A percentile compares a stretch with the other conserved stretches of the same genome.
phyloP scores from a whole-genome alignment of 176 grass and related monocot species.

The Phragmites australis region DNA sequence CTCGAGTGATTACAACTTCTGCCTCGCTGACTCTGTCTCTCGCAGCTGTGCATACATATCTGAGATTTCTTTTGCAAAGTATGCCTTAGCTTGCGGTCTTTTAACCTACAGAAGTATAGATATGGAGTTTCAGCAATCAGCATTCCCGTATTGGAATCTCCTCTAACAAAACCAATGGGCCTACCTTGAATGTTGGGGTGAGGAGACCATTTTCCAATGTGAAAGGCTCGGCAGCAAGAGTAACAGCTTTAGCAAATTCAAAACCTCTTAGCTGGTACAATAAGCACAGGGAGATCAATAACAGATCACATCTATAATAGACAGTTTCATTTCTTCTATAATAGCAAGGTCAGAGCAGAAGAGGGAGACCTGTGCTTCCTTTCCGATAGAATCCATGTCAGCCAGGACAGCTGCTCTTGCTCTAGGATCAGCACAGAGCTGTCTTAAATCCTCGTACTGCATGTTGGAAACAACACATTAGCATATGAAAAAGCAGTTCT shows the following conservation, averaged over 20 bases:
- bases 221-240: constrained; percentile 76
- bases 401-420: constrained; percentile 64
- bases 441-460: constrained; percentile 69
- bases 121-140: background rate
- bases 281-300: background rate
- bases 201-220: constrained; percentile 90
- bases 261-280: constrained; percentile 82
- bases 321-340: background rate
- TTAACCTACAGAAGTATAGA: constrained; percentile 56
- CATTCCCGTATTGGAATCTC: background rate
- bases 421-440: constrained; percentile 66
- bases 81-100: constrained; percentile 89
- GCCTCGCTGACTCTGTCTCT: constrained; percentile 35
- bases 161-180: constrained; percentile 7
- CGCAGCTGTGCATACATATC: constrained; percentile 70
- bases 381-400: constrained; percentile 88
- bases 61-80: constrained; percentile 80
- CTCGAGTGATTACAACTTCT: constrained; percentile 29
- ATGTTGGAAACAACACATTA: constrained; percentile 24
- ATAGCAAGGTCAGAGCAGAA: constrained; percentile 1
- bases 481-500: background rate
- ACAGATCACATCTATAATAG: no score
- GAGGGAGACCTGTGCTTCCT: constrained; percentile 65
- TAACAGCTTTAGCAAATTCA: constrained; percentile 79
- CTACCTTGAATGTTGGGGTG: constrained; percentile 92